A percentile compares a stretch with the other conserved stretches of the same genome.
Evolutionary conservation across 352 stramenopile species (phyloP).

Genomic region (Globisporangium acanthophoron): DNA sequence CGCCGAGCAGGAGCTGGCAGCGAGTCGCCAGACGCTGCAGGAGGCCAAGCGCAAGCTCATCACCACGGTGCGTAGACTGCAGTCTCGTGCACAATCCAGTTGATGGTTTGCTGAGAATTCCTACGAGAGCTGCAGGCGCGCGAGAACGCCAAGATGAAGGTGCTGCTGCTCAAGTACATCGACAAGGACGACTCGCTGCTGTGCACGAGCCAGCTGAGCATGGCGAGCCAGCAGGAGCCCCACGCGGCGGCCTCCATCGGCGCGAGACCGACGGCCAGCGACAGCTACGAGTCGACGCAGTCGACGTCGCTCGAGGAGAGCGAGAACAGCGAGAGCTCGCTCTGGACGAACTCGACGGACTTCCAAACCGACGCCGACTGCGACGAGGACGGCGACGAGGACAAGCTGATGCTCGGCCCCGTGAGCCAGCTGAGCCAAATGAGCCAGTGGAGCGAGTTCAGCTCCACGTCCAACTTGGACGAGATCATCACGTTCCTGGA

Average conservation of each 20-base stretch:
- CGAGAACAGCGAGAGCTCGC: slow-evolving; percentile 48
- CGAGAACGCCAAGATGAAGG: slow-evolving; percentile 86
- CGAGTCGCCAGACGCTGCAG: slow-evolving; percentile 36
- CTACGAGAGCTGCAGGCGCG: slow-evolving; percentile 29
- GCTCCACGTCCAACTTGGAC: slow-evolving; percentile 78
- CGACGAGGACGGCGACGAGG: slow-evolving; percentile 20
- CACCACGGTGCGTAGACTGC: slow-evolving; percentile 30
- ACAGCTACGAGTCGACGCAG: slow-evolving; percentile 33
- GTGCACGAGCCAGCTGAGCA: slow-evolving; percentile 70
- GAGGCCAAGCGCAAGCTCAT: slow-evolving; percentile 65
- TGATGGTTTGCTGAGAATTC: neutral
- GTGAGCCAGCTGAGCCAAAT: slow-evolving; percentile 69
- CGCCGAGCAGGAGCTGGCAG: slow-evolving; percentile 51
- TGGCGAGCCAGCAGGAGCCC: slow-evolving; percentile 23
- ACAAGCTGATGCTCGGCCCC: slow-evolving; percentile 36
- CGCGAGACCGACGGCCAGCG: slow-evolving; percentile 8
- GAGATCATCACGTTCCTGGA: slow-evolving; percentile 85
- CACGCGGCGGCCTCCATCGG: neutral
- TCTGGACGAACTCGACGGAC: slow-evolving; percentile 56
- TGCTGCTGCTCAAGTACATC: slow-evolving; percentile 84
- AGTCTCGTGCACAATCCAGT: too few species aligned
- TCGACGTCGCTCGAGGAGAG: slow-evolving; percentile 49
- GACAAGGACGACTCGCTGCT: slow-evolving; percentile 79
- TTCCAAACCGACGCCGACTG: slow-evolving; percentile 28
- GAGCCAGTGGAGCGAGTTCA: slow-evolving; percentile 81